Conservation (phyloP, 2,329 filamentous ascomycete genomes). For the Colletotrichum euphorbiae region DNA sequence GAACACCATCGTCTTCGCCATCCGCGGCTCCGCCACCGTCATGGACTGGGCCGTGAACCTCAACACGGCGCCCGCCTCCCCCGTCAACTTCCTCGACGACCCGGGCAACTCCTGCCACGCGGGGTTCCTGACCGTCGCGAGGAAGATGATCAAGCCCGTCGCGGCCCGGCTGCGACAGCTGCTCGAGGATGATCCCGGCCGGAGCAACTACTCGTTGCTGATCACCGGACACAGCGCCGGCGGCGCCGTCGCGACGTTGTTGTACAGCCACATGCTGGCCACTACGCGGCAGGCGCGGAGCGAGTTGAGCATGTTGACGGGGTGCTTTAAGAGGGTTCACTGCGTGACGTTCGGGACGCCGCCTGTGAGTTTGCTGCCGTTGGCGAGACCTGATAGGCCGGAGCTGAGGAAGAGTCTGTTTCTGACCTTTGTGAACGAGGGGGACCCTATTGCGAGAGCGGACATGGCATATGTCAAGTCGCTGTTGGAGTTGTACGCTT, state of each 20-base stretch:
- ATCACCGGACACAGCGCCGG: constrained; percentile 91
- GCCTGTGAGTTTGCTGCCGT: constrained; percentile 77
- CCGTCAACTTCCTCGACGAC: constrained; percentile 81
- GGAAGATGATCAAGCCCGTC: constrained; percentile 79
- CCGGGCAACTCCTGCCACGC: constrained; percentile 81
- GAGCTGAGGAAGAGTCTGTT: constrained; percentile 76
- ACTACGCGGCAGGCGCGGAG: constrained; percentile 65
- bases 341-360: constrained; percentile 90
- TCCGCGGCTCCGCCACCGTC: constrained; percentile 83
- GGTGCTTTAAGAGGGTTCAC: constrained; percentile 81
- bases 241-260: constrained; percentile 82
- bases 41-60: constrained; percentile 91
- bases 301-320: constrained; percentile 76
- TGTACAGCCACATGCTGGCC: constrained; percentile 83
- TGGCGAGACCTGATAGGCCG: constrained; percentile 66
- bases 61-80: constrained; percentile 73
- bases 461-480: constrained; percentile 81
- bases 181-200: constrained; percentile 76
- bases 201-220: constrained; percentile 76
- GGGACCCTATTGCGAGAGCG: constrained; percentile 82
- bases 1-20: constrained; percentile 84
- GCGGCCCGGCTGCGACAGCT: constrained; percentile 76
- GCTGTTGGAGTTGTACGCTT: constrained; percentile 76
- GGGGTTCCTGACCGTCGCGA: constrained; percentile 81
- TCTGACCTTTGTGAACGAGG: constrained; percentile 85